Evolutionary conservation across 176 grass and related monocot species (phyloP).

Genomic region (Triticum dicoccoides): DNA sequence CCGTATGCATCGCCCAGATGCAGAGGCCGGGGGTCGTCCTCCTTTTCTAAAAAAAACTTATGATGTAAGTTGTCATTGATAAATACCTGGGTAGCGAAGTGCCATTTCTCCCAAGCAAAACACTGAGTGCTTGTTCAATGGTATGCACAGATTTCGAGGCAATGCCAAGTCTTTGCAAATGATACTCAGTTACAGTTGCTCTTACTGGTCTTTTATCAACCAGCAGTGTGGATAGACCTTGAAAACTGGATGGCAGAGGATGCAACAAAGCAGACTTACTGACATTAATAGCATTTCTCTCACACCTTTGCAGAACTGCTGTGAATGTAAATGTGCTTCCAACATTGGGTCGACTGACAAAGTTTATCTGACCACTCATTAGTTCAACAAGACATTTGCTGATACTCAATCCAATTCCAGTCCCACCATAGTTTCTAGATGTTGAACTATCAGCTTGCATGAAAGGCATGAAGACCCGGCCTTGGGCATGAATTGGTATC

Average conservation of each 20-base stretch:
- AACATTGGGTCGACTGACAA: constrained; percentile 64
- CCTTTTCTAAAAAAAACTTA: background rate
- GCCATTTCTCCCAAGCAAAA: constrained; percentile 60
- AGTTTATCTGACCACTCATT: constrained; percentile 90
- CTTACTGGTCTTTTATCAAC: constrained; percentile 81
- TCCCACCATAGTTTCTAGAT: constrained; percentile 86
- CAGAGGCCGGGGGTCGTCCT: too few species aligned
- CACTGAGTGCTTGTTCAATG: constrained; percentile 43
- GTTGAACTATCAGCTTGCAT: constrained; percentile 99
- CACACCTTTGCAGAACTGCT: constrained; percentile 47
- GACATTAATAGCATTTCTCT: constrained; percentile 44
- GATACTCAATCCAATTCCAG: constrained; percentile 95
- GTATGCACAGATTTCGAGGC: constrained; percentile 48
- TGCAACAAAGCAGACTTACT: constrained; percentile 56
- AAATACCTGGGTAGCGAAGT: constrained; percentile 55
- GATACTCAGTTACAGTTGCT: constrained; percentile 87
- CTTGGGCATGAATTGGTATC: constrained; percentile 82
- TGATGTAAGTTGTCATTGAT: background rate
- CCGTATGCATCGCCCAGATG: too few species aligned
- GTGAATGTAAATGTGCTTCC: constrained; percentile 98
- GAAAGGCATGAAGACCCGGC: constrained; percentile 86
- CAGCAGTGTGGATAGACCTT: constrained; percentile 67
- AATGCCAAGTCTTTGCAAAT: constrained; percentile 85
- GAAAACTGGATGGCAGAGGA: constrained; percentile 67
- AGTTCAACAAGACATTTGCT: constrained; percentile 91